Base-by-base conservation (phyloP, 2,329 filamentous ascomycete species). In the Stagonosporopsis vannaccii region DNA sequence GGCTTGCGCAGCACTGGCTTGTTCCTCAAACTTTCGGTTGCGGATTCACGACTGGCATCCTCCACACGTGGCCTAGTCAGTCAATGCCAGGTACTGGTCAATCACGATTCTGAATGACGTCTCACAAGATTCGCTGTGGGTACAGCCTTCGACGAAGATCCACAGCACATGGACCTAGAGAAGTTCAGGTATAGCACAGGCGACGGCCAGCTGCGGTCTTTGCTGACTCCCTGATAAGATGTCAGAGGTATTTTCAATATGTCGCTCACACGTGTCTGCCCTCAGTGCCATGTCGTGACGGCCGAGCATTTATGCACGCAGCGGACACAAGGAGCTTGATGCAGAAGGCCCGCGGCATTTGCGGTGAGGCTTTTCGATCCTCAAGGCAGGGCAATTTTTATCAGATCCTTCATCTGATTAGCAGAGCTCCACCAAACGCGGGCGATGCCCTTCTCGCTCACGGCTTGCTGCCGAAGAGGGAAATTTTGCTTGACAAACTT, bases 331-430 rank as follows among this genome's bases (percentile, higher is more conserved):
- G 15, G 6, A 26, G 12, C 50, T 22, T 19, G 17, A 19, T 35
- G 30, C 11, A 41, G 19, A 22, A 32, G 28, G 23, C n/a, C 33
- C 23, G 28, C 30, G 19, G 13, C 36, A 37, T 32, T 6, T 42
- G 36, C 40, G 12, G 37, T 23, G 42, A 46, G 47, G 36, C 25
- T 43, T 42, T 51, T 56, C 28, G 13, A 22, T 26, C 8, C 7
- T 1, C 32, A 32, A 32, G 30, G 22, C 35, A 30, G 28, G 22
- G 1, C 19, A 32, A 19, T 37, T 47, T 53, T 56, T 56, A 56
- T 56, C 53, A 51, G 53, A 56, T 56, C 35, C 36, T 51, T 51
- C 35, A 56, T 56, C 53, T 56, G 53, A 56, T 56, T 56, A 56
- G 23, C 26, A n/a, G 19, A 20, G 42, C 53, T 56, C 53, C 53